Evolutionary conservation across 1,139 yeast genomes (phyloP), one percentile per base, ranked within the genome.

Genomic region (Ogataea hybrid): DNA sequence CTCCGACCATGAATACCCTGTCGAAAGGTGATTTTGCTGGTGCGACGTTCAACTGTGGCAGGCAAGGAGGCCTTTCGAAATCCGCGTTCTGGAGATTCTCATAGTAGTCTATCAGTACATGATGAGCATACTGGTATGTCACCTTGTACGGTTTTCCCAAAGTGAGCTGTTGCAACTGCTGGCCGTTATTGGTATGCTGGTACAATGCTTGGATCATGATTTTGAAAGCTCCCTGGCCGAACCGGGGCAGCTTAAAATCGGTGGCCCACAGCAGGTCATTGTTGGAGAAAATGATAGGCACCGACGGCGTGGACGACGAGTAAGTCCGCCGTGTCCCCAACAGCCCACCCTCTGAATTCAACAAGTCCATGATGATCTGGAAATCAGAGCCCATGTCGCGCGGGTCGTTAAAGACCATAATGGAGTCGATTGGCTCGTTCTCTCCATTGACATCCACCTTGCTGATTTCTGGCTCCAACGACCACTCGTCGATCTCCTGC

Each of bases 201-300:
- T 86, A 88, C 39, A 90, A 63, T 5, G 78, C 66, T 55, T 84
- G 85, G 5, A 85, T 67, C 35, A 79, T 68, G 43, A 79, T 73
- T 44, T 94, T 71, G 55, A 87, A 83, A 2, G 94, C 95, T 20
- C 97, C 97, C 66, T 89, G 96, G 4, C 97, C 97, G 57, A 87
- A 86, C 45, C 98, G 71, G 12, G 96, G 89, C 46, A 83, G 64
- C 9, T 64, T 64, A 62, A 84, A 90, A 58, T 84, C 90, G 58
- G 87, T 88, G 8, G 96, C 89, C 96, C 97, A 92, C 37, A 86
- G 61, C 58, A 89, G 78, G 63, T 92, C 98, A 56, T 85, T 81
- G 62, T 89, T 88, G 43, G 95, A 84, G 64, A 89, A 90, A 49
- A 81, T 77, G 23, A 90, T 83, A 1, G 96, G 96, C 0, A 88